Evolutionary conservation across 2,329 filamentous ascomycete genomes (phyloP), one percentile per base, ranked within the genome.

Genomic region (Arachnopeziza araneosa): DNA sequence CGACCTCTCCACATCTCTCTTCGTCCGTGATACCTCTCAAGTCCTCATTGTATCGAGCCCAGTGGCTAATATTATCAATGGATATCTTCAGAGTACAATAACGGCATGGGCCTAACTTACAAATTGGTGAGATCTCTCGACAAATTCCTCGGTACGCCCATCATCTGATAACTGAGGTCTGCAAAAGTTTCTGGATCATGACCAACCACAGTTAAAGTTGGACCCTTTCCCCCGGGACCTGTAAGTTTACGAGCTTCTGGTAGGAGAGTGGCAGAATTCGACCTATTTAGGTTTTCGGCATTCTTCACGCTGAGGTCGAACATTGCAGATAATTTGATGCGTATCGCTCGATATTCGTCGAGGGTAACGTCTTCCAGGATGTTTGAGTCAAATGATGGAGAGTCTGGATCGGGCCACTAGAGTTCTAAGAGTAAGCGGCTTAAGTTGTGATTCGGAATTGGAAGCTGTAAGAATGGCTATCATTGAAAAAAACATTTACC

Each of bases 131-230:
- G 70, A 63, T 64, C 70, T 30, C 55, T 63, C 55, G 65, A 71
- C 60, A 71, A 57, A 54, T 68, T 70, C 21, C 64, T 63, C 7
- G 72, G 71, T 21, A 70, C 69, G 19, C 69, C 70, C 69, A 73
- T 67, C 63, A 63, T 71, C 23, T 67, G 62, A 57, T 67, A 70
- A 51, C 71, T 71, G 30, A 68, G 57, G 48, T 71, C 64, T 0
- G 67, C 66, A 64, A 73, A 74, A 1, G 64, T 65, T 5, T 68
- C 68, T 6, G 69, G 63, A 61, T 73, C 71, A 61, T 74, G 71
- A 9, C 71, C 70, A 9, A 72, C 67, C 23, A 73, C 67, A 2
- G 56, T 70, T 30, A 73, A 56, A 64, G 65, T 68, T 14, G 69
- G 69, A 1, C 71, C 69, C 50, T 65, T 63, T 21, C 62, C 64